A percentile compares a stretch with the other conserved stretches of the same genome.
Conservation (phyloP, 768 basidiomycete species). For the Trametes sanguinea region DNA sequence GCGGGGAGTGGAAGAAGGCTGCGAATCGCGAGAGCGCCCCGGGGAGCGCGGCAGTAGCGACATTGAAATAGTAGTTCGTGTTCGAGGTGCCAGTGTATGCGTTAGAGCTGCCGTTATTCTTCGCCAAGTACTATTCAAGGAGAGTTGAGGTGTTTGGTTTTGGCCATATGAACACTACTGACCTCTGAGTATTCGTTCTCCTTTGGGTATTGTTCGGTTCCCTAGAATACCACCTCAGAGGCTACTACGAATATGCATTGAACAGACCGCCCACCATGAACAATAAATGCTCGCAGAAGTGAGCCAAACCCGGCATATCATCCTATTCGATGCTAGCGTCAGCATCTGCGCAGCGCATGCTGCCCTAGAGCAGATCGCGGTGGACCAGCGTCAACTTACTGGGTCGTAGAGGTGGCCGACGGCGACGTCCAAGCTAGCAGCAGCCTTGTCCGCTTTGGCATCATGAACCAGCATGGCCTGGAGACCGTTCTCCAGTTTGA, state of each 20-base stretch:
- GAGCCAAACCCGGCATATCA: slow-evolving; percentile 91
- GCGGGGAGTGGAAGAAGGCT: slow-evolving; percentile 90
- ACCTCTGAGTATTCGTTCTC: slow-evolving; percentile 97
- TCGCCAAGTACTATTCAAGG: slow-evolving; percentile 62
- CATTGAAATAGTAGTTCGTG: slow-evolving; percentile 86
- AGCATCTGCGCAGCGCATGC: not conserved
- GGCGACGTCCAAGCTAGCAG: slow-evolving; percentile 91
- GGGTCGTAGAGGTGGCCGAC: slow-evolving; percentile 95
- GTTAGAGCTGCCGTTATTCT: slow-evolving; percentile 86
- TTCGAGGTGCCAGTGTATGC: slow-evolving; percentile 91
- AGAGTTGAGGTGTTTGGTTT: not conserved
- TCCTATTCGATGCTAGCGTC: slow-evolving; percentile 42
- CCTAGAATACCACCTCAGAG: slow-evolving; percentile 42
- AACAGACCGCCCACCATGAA: slow-evolving; percentile 74
- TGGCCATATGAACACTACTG: slow-evolving; percentile 12
- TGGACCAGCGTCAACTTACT: slow-evolving; percentile 45
- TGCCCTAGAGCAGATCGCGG: too few species aligned
- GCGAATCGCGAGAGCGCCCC: slow-evolving; percentile 79
- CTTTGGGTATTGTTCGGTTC: slow-evolving; percentile 78
- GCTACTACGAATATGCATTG: not conserved
- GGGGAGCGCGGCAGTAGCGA: slow-evolving; percentile 60
- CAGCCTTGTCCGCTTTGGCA: slow-evolving; percentile 86
- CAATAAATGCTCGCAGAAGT: slow-evolving; percentile 94
- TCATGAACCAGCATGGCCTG: slow-evolving; percentile 85
- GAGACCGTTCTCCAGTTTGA: slow-evolving; percentile 87